Base-by-base conservation (phyloP, 495 filamentous ascomycete species). In the Penicillium psychrofluorescens region DNA sequence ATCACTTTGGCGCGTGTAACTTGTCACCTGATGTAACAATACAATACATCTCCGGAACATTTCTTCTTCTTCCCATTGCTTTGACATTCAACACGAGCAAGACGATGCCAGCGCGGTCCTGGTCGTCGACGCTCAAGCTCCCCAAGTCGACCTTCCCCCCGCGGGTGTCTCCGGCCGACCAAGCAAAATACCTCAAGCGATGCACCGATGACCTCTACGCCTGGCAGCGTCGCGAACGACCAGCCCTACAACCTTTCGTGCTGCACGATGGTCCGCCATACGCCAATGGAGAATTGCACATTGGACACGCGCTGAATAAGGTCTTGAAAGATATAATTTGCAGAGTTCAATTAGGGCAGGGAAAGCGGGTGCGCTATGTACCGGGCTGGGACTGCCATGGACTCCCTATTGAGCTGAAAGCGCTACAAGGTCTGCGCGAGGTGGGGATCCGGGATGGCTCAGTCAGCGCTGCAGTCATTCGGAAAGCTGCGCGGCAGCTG, bases 341-440 rank as follows among this genome's bases (percentile, higher is more conserved):
- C 52, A 79, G 92, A 33, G 79, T 84, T 50, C 79, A 95, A 63
- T 66, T 97, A 38, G 78, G 83, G 35, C 71, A 79, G 53, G 91
- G 91, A 31, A 83, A 81, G 56, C 71, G 79, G 35, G 78, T 97
- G 29, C 75, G 81, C n/a, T 99, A 91, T 60, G 72, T 91, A 5
- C 92, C 92, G 4, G 94, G 92, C 29, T 99, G 94, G 94, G 92
- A 99, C 63, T 99, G 92, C 54, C 92, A 99, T 70, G 92, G 92
- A 6, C 73, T 99, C 41, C 92, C 92, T 7, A 99, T 99, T 65
- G 92, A 99, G 72, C 71, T 97, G 34, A 96, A 95, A 63, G 92
- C 91, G n/a, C 77, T 98, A 31, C 85, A 86, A 55, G 63, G 64
- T 36, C 63, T 72, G 36, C 70, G 66, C 32, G 46, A 66, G 7